Percentiles rank a stretch among this genome's conserved stretches.
Evolutionary conservation across 2,329 filamentous ascomycete genomes (phyloP).

Genomic region (Fusarium newnesense): DNA sequence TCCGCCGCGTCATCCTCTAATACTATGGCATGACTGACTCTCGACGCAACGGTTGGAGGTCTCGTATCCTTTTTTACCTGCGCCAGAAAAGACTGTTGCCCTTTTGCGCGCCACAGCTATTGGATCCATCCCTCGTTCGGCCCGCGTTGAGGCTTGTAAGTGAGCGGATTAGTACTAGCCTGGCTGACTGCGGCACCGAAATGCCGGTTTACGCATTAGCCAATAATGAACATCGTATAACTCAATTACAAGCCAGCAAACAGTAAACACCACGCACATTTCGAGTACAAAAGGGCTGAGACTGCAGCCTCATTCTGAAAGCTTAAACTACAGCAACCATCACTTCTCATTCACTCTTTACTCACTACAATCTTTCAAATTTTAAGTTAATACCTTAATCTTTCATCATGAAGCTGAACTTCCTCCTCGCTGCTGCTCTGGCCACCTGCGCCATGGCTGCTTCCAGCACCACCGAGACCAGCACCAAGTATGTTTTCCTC

Average conservation of each 20-base stretch:
- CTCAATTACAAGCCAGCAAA: not conserved
- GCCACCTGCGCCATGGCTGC: slow-evolving; percentile 3
- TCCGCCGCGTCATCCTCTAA: not conserved
- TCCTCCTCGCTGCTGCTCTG: slow-evolving; percentile 12
- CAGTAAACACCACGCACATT: not conserved
- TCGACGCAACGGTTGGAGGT: no score
- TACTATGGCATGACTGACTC: not conserved
- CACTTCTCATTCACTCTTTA: not conserved
- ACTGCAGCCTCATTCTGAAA: not conserved
- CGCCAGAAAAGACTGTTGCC: not conserved
- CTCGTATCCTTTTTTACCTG: not conserved
- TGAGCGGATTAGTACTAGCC: not conserved
- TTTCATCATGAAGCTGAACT: slow-evolving; percentile 22
- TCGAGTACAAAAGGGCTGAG: not conserved
- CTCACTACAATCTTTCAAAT: not conserved
- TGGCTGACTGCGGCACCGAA: slow-evolving; percentile 5
- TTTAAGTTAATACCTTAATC: not conserved
- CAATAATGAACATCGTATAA: not conserved
- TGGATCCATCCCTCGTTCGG: not conserved
- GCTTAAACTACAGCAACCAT: not conserved
- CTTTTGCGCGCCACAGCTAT: not conserved
- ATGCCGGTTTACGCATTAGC: slow-evolving; percentile 19
- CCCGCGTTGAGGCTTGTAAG: not conserved
- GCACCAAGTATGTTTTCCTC: not conserved
- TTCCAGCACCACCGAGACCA: slow-evolving; percentile 6